Base-by-base conservation (phyloP, 2,329 filamentous ascomycete species). In the Aspergillus chevalieri region DNA sequence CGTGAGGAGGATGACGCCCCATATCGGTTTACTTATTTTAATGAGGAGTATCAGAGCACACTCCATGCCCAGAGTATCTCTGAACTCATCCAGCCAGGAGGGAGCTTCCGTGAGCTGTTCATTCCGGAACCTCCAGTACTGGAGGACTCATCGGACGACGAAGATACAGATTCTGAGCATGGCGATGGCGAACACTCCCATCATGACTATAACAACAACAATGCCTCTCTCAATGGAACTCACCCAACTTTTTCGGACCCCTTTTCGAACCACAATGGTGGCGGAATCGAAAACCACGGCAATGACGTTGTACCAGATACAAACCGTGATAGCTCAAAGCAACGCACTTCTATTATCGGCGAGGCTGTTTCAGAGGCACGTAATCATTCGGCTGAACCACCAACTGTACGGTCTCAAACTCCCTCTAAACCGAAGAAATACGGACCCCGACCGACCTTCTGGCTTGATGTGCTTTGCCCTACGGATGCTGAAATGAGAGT, bases 1-100 rank as follows among this genome's bases (percentile, higher is more conserved):
- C 82, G 86, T 36, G 84, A 88, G 47, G 88, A 93, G 55, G 91
- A 95, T 52, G 92, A 96, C 56, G 83, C 86, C 0, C 93, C 93
- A 0, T 97, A 94, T 67, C 82, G 93, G 22, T 98, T 96, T 67
- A 97, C 93, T 0, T 98, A 98, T 69, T 98, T 98, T 78, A 97
- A 97, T 68, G 93, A 97, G 65, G 89, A 95, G 55, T 89, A 97
- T 49, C 86, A 89, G 61, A 94, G 88, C 67, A 98, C 93, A 0
- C 94, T 98, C 53, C 93, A 98, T 69, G 93, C 90, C 52, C 89
- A 95, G 68, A 93, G 87, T 0, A 95, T 98, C 50, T 95, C 90
- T 2, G 93, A 96, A 66, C 79, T 98, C 17, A 80, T 94, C 7
- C 90, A 95, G 58, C 85, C 88, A 0, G 93, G 89, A 5, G 81